These are phyloP conservation scores for Grosmannia clavigera DNA, from an alignment of 2,329 filamentous ascomycete species.

Conservation along the genomic window DNA sequence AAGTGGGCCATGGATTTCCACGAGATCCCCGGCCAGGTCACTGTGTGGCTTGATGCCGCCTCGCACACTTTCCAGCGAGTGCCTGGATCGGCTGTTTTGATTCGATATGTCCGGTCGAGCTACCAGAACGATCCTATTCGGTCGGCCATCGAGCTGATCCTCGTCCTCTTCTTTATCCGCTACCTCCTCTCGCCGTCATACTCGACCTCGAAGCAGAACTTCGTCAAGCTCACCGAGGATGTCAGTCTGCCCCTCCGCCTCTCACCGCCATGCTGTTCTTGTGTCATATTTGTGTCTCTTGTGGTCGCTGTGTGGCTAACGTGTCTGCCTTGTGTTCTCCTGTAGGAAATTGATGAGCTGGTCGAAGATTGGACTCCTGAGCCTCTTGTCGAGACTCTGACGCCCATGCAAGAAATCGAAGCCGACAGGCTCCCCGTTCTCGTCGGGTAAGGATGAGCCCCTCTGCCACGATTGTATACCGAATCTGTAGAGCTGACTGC, in stretches of 20 bases:
- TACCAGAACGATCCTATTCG: conserved; percentile 96
- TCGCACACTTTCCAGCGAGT: conserved; percentile 70
- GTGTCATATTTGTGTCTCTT: conserved; percentile 19
- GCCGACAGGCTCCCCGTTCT: conserved; percentile 78
- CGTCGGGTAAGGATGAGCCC: conserved; percentile 50
- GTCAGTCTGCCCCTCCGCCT: conserved; percentile 16
- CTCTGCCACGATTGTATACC: neutral
- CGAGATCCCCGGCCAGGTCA: conserved; percentile 42
- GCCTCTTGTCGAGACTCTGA: conserved; percentile 67
- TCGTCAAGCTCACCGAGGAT: conserved; percentile 79
- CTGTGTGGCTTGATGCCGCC: conserved; percentile 38
- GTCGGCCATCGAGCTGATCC: conserved; percentile 81
- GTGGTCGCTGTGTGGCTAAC: neutral
- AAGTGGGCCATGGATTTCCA: conserved; percentile 46
- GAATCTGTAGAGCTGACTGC: neutral
- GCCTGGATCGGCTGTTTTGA: conserved; percentile 84
- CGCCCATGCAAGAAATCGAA: conserved; percentile 65
- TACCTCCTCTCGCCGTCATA: conserved; percentile 90
- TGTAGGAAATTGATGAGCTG: conserved; percentile 79
- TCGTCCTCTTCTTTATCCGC: conserved; percentile 90
- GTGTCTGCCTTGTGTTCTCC: neutral
- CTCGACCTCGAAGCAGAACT: conserved; percentile 79
- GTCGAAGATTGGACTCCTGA: conserved; percentile 96
- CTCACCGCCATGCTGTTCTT: neutral
- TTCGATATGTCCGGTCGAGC: conserved; percentile 91